These are phyloP conservation scores for Canna indica DNA, from an alignment of 176 grass and related monocot species.

Conservation along the genomic window DNA sequence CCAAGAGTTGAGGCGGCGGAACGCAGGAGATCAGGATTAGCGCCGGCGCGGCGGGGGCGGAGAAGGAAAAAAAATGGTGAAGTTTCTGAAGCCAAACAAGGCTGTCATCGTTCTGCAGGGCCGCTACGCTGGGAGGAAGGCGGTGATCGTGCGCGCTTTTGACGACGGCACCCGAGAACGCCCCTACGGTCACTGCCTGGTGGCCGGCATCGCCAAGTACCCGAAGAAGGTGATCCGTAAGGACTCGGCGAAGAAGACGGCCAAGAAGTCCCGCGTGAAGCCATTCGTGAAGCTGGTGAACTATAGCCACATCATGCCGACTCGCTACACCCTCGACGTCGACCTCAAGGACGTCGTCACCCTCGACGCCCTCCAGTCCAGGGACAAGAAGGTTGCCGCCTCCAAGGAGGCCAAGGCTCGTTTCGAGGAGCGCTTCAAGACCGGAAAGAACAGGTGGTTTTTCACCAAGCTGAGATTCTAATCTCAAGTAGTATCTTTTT, in stretches of 20 bases:
- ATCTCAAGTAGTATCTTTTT: background rate
- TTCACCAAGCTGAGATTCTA: conserved; percentile 10
- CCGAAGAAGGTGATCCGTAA: conserved; percentile 9
- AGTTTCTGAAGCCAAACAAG: conserved; percentile 3
- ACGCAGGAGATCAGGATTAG: background rate
- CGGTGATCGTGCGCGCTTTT: background rate
- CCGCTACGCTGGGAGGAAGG: background rate
- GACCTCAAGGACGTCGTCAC: conserved; percentile 5
- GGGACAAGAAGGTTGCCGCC: conserved; percentile 3
- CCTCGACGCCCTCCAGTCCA: background rate
- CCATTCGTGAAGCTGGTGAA: conserved; percentile 8
- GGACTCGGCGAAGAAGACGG: conserved; percentile 12
- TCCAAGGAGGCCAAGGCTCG: conserved; percentile 5
- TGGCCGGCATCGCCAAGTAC: conserved; percentile 13
- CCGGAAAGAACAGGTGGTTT: conserved; percentile 8
- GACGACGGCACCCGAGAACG: conserved; percentile 11
- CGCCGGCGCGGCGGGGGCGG: background rate
- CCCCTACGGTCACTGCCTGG: conserved; percentile 1
- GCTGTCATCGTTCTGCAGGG: conserved; percentile 1
- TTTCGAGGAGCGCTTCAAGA: conserved; percentile 12
- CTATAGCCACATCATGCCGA: conserved; percentile 9
- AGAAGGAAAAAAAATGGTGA: conserved; percentile 3
- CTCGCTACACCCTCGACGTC: conserved; percentile 4
- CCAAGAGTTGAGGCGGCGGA: too few species aligned
- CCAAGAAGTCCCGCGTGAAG: conserved; percentile 7